Conservation (phyloP, 345 rosid species). For the Rhizophora mangle region DNA sequence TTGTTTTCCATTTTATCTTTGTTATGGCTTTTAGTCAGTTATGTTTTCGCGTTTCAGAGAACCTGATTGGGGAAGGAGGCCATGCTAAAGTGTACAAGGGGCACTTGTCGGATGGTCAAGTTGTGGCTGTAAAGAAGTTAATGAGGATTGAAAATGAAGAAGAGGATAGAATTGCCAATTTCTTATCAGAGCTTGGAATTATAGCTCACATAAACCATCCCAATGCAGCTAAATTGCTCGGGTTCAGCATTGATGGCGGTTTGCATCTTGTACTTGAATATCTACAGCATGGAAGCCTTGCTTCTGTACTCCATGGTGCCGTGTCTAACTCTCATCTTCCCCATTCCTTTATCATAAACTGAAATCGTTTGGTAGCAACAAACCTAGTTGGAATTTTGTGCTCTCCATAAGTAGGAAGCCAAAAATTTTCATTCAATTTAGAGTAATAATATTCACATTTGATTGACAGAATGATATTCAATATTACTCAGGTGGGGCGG, state of each 20-base stretch:
- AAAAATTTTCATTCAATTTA: too few relatives aligned
- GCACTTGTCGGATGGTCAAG: conserved; percentile 51
- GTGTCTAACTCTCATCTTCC: not conserved
- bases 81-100: conserved; percentile 93
- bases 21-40: not conserved
- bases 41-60: conserved; percentile 34
- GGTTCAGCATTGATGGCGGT: conserved; percentile 73
- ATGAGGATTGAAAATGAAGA: conserved; percentile 46
- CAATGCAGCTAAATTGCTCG: conserved; percentile 76
- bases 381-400: too few relatives aligned
- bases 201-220: conserved; percentile 90
- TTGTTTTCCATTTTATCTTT: not conserved
- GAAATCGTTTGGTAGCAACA: not conserved
- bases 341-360: not conserved
- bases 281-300: conserved; percentile 76
- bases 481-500: conserved; percentile 46
- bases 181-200: conserved; percentile 86
- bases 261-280: conserved; percentile 84
- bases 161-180: conserved; percentile 57
- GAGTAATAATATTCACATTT: not conserved
- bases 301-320: conserved; percentile 68
- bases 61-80: conserved; percentile 86
- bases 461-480: not conserved
- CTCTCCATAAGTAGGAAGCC: too few relatives aligned
- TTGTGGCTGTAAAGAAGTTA: conserved; percentile 88